Base-by-base conservation (phyloP, 768 basidiomycete genomes). In the Mycena leptocephala region DNA sequence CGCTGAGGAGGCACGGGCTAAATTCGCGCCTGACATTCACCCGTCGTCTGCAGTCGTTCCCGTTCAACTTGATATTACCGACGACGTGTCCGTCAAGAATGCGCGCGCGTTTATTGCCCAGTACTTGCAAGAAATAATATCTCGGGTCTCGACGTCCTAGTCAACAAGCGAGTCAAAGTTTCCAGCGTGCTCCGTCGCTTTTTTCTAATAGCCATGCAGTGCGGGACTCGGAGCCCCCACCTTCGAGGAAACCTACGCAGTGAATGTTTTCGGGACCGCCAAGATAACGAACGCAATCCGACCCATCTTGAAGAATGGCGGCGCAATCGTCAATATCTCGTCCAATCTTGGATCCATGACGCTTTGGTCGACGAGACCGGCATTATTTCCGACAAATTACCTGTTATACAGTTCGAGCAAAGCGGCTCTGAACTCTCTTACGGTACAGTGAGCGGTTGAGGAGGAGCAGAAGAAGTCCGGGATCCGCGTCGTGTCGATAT, bases 111-210 rank as follows among this genome's bases (percentile, higher is more conserved):
- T 55, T 24, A 35, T 77, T 30, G 11, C 61, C 3, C 7, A 70
- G 16, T 22, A 46, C 9, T 11, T 77, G 28, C 33, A 62, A n/a
- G 13, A 11, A 51, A 37, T 26, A 48, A 24, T 43, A 30, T 74
- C 16, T 2, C 26, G 8, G 68, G 68, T 1, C 56, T 77, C 10
- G 72, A 77, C 39, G 72, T 73, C 18, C 13, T 73, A 7, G 32
- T 77, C 22, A 77, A 77, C 72, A 77, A 77, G 76, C 70, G 2
- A 59, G 9, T n/a, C n/a, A n/a, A n/a, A n/a, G n/a, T n/a, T n/a
- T n/a, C n/a, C n/a, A n/a, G n/a, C n/a, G n/a, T n/a, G n/a, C n/a
- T n/a, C n/a, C n/a, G n/a, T n/a, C n/a, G n/a, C n/a, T n/a, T n/a
- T n/a, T n/a, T n/a, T n/a, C n/a, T n/a, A n/a, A n/a, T n/a, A n/a